These are phyloP conservation scores for Monoraphidium neglectum DNA, from an alignment of 139 green algal genomes.

Conservation along the genomic window DNA sequence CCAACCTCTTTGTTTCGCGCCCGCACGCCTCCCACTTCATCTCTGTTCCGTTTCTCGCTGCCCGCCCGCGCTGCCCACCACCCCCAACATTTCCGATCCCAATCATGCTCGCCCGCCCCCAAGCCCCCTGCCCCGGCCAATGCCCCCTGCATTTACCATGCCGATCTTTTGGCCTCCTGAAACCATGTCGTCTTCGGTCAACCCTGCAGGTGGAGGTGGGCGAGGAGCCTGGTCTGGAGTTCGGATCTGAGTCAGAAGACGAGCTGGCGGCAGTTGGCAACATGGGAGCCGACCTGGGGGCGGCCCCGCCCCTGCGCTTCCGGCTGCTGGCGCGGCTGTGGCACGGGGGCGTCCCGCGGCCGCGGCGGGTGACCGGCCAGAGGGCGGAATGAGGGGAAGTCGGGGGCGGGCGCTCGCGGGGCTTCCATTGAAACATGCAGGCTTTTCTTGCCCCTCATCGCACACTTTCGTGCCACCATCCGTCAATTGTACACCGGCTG, in stretches of 20 bases:
- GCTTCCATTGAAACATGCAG: no score
- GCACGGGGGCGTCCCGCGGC: slow-evolving; percentile 26
- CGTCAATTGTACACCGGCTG: no score
- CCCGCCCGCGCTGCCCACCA: no score
- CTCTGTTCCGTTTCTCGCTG: no score
- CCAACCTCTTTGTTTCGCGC: no score
- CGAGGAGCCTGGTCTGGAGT: slow-evolving; percentile 56
- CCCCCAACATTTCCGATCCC: no score
- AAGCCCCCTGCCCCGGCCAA: not conserved
- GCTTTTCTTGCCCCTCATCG: no score
- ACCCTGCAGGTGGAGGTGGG: slow-evolving; percentile 38
- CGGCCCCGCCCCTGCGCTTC: slow-evolving; percentile 34
- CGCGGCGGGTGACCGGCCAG: slow-evolving; percentile 8
- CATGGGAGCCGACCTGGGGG: not conserved
- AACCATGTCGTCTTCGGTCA: not conserved
- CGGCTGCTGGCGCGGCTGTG: slow-evolving; percentile 54
- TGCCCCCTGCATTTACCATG: not conserved
- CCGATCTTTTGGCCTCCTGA: not conserved
- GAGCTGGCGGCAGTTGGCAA: slow-evolving; percentile 36
- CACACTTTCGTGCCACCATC: no score
- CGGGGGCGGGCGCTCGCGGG: no score
- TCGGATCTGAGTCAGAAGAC: slow-evolving; percentile 47
- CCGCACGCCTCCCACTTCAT: no score
- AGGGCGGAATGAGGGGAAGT: no score
- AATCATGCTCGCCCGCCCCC: no score